Evolutionary conservation across 2,329 filamentous ascomycete genomes (phyloP).

Genomic region (Hypocreales sp.): DNA sequence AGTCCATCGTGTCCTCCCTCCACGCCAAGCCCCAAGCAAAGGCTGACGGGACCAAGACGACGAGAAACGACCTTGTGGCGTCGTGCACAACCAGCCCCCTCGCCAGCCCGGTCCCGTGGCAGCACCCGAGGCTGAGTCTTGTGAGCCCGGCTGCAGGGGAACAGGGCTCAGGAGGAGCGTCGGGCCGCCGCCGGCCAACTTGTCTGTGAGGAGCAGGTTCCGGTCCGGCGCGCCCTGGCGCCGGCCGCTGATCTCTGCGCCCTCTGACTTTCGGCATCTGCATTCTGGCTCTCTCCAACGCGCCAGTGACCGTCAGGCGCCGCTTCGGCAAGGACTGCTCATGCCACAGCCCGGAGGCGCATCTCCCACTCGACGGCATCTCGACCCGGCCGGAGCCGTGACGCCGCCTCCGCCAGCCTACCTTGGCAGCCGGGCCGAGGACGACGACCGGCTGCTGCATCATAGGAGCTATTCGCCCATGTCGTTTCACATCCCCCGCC

Average conservation of each 20-base stretch:
- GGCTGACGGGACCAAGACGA: slow-evolving; percentile 17
- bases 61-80: slow-evolving; percentile 11
- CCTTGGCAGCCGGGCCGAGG: slow-evolving; percentile 16
- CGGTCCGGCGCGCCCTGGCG: slow-evolving; percentile 29
- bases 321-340: slow-evolving; percentile 27
- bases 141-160: slow-evolving; percentile 7
- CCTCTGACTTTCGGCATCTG: slow-evolving; percentile 44
- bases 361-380: slow-evolving; percentile 40
- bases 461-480: slow-evolving; percentile 33
- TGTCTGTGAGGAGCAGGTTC: slow-evolving; percentile 31
- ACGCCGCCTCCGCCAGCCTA: slow-evolving; percentile 22
- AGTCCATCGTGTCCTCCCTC: too few species aligned
- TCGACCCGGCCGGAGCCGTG: slow-evolving; percentile 24
- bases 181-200: slow-evolving; percentile 21
- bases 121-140: slow-evolving; percentile 7
- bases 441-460: slow-evolving; percentile 16
- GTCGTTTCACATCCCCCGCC: slow-evolving; percentile 40
- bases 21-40: slow-evolving; percentile 7
- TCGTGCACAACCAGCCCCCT: slow-evolving; percentile 14
- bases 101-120: slow-evolving; percentile 13
- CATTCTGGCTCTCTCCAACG: slow-evolving; percentile 29
- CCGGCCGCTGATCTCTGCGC: slow-evolving; percentile 41
- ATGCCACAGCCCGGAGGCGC: slow-evolving; percentile 18
- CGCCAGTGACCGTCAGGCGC: slow-evolving; percentile 4
- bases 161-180: slow-evolving; percentile 7